Conservation (phyloP, 345 rosid genomes). For the Ceriops tagal region DNA sequence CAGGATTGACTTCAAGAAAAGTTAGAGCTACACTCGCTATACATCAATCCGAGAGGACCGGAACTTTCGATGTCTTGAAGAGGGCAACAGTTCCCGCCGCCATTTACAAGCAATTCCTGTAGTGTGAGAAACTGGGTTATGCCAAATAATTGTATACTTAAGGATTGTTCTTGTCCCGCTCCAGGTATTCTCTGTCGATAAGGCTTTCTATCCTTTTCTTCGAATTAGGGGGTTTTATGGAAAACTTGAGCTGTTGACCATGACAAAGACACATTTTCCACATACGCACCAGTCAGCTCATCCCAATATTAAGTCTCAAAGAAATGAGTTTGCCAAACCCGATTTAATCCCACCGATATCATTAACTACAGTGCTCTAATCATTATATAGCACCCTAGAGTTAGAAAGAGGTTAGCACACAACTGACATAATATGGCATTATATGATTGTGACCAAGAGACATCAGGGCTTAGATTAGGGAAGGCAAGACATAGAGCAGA, state of each 20-base stretch:
- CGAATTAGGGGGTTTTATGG: conserved; percentile 88
- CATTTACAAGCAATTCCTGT: conserved; percentile 18
- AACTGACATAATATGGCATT: too few relatives aligned
- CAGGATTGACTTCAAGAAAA: conserved; percentile 26
- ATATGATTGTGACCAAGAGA: neutral
- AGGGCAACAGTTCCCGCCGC: conserved; percentile 13
- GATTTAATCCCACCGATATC: neutral
- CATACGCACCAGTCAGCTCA: neutral
- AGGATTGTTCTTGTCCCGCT: conserved; percentile 96
- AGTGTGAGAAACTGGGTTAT: conserved; percentile 14
- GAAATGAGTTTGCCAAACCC: neutral
- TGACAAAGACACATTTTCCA: conserved; percentile 6
- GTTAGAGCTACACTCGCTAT: conserved; percentile 26
- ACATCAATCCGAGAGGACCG: conserved; percentile 27
- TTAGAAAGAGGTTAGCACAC: too few relatives aligned
- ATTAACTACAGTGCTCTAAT: neutral
- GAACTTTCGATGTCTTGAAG: conserved; percentile 5
- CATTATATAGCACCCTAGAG: too few relatives aligned
- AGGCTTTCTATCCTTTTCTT: conserved; percentile 97
- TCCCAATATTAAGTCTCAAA: neutral
- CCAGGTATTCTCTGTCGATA: conserved; percentile 94
- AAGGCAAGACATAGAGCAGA: neutral
- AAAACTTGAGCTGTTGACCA: conserved; percentile 80
- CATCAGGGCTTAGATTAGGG: neutral
- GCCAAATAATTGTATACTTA: conserved; percentile 96